Evolutionary conservation across 2,329 filamentous ascomycete species (phyloP), one percentile per base, ranked within the genome.

Genomic region (Fusarium protoensiforme): DNA sequence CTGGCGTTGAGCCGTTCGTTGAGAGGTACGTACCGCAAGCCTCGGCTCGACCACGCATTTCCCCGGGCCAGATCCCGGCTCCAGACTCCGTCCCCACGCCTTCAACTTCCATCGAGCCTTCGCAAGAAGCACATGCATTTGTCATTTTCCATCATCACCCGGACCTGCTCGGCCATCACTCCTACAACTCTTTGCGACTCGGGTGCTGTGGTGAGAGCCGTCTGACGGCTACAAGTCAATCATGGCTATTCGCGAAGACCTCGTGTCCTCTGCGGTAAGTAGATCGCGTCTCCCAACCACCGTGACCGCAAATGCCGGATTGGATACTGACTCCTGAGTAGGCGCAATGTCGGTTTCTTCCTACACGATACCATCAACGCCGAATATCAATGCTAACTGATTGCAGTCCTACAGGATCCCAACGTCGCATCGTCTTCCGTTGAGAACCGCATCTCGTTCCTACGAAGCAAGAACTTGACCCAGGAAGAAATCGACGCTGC

Each of bases 391-490:
- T 10, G 54, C 78, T 77, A 79, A 79, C 48, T 22, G 13, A 22
- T 41, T 61, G 48, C 79, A 96, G 94, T 99, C 84, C 91, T 99
- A 69, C 94, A 97, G 85, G 96, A 99, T 82, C 95, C 96, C 13
- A 97, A 92, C 60, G 96, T 99, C 76, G 91, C 94, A 39, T 91
- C 91, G 11, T 96, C 96, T 7, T 93, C 96, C n/a, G 85, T 98
- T 71, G 96, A 98, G 80, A 98, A 96, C 83, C 92, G 94, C 74
- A 90, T 98, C 68, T 93, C 95, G 10, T 99, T 99, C 78, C 88
- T 99, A 22, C 94, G 95, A 82, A 97, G 95, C 9, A 99, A 99
- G 85, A 98, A 99, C 83, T 89, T 99, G 63, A 98, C 96, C 1
- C 93, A 96, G 82, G 96, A 98, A 83, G 97, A 99, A 84, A 93